Percentiles rank a stretch among this genome's conserved stretches.
Evolutionary conservation across 75 land plant species (phyloP).

Genomic region (Ceratopteris richardii): DNA sequence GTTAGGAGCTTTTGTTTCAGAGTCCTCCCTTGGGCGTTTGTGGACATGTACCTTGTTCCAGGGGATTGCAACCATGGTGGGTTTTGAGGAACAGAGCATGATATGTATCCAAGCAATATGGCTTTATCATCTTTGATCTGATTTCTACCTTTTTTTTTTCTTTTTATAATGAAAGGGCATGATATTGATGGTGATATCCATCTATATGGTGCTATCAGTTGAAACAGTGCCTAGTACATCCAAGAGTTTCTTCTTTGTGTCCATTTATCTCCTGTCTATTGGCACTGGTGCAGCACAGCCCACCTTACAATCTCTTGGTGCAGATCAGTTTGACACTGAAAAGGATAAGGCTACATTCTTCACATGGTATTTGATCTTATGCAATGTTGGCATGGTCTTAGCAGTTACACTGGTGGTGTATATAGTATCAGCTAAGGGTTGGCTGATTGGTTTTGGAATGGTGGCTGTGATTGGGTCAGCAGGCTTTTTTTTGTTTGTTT

Average conservation of each 20-base stretch:
- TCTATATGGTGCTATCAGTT: too few relatives aligned
- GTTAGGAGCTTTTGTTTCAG: too few relatives aligned
- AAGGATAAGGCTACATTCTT: slow-evolving; percentile 20
- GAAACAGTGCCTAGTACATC: too few relatives aligned
- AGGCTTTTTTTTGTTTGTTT: slow-evolving; percentile 5
- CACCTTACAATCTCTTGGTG: slow-evolving; percentile 17
- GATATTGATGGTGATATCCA: too few relatives aligned
- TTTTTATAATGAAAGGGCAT: too few relatives aligned
- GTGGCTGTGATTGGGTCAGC: slow-evolving; percentile 9
- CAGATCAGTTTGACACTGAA: slow-evolving; percentile 31
- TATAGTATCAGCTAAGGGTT: slow-evolving; percentile 16
- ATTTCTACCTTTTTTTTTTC: too few relatives aligned
- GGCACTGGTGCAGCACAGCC: slow-evolving; percentile 21
- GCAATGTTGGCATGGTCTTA: slow-evolving; percentile 12
- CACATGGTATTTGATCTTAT: slow-evolving; percentile 14
- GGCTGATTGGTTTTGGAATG: slow-evolving; percentile 21
- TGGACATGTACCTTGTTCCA: neutral
- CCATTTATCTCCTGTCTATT: slow-evolving; percentile 18
- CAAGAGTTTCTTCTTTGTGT: slow-evolving; percentile 13
- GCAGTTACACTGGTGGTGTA: slow-evolving; percentile 21
- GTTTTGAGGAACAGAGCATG: too few relatives aligned
- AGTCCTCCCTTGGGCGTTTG: too few relatives aligned
- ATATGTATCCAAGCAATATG: too few relatives aligned
- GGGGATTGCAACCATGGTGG: too few relatives aligned
- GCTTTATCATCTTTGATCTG: too few relatives aligned